Percentiles rank a stretch among this genome's conserved stretches.
phyloP scores from a whole-genome alignment of 202 grass and related monocot genomes.

The Eragrostis tef region DNA sequence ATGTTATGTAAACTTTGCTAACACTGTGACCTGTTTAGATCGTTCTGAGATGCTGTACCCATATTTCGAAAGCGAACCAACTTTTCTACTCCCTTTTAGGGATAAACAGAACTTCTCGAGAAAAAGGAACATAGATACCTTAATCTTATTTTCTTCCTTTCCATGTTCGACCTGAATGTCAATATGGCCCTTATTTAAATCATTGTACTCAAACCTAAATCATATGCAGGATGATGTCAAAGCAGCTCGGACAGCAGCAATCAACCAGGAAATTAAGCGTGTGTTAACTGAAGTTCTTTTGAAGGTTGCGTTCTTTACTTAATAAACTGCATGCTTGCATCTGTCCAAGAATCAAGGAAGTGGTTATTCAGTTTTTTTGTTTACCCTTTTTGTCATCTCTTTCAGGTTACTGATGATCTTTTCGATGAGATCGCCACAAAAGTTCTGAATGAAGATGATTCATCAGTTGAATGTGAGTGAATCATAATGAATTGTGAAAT shows the following conservation, averaged over 20 bases:
- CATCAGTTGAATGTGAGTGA: slow-evolving; percentile 60
- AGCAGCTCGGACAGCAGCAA: slow-evolving; percentile 55
- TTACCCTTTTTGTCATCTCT: slow-evolving; percentile 15
- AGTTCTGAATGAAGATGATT: slow-evolving; percentile 88
- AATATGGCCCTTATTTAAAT: slow-evolving; percentile 27
- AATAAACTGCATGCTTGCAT: slow-evolving; percentile 17
- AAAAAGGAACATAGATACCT: neutral
- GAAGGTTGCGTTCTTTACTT: slow-evolving; percentile 61
- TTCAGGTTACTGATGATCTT: slow-evolving; percentile 96
- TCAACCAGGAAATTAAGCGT: slow-evolving; percentile 96
- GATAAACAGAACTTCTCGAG: slow-evolving; percentile 20
- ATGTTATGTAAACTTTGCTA: slow-evolving; percentile 9
- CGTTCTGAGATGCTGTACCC: neutral
- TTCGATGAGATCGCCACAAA: slow-evolving; percentile 91
- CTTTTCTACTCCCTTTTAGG: neutral
- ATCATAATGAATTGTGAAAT: slow-evolving; percentile 33
- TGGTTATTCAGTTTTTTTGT: slow-evolving; percentile 7
- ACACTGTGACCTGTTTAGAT: neutral
- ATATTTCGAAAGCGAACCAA: neutral
- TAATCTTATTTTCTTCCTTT: slow-evolving; percentile 32
- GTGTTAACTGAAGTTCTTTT: slow-evolving; percentile 95
- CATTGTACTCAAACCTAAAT: slow-evolving; percentile 26
- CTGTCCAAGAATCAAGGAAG: slow-evolving; percentile 18
- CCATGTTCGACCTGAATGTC: slow-evolving; percentile 23
- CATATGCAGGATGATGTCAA: slow-evolving; percentile 78